Evolutionary conservation across 345 rosid genomes (phyloP), one percentile per base, ranked within the genome.

Genomic region (Murraya koenigii): DNA sequence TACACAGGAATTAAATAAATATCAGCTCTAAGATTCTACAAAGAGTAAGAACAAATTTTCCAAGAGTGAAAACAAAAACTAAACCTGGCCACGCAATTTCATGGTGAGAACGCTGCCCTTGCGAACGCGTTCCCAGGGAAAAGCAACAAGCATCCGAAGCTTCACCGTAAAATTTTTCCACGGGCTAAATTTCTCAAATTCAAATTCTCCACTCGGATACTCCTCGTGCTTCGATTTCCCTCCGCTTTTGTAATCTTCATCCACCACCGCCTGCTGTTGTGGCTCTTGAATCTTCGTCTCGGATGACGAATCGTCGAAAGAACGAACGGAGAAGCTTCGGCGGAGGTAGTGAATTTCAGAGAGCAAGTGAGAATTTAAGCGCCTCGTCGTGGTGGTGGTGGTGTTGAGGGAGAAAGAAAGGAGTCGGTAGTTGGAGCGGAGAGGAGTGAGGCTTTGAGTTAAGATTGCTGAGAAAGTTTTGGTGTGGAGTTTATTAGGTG

Each of bases 81-180:
- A 72, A 82, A 95, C 99, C 98, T 95, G 96, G 89, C 99, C 99
- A 6, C 99, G 97, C 80, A 95, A 75, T 82, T 87, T 93, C 93
- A 95, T 84, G 15, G 88, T 88, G 71, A 93, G 84, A 74, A 95
- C 97, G 33, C 93, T 92, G 81, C 96, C 96, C 72, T 92, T 91
- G 5, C 92, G 90, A 76, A 95, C 90, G 55, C 99, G 93, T 69
- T 90, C 87, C 99, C 99, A 93, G 32, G 98, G 98, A 69, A 79
- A 89, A 20, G 99, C 97, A 73, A 93, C 6, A 2, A 95, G 86
- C 98, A 93, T 92, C 76, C 85, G 84, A 26, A 92, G 69, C 87
- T 89, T 90, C 67, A 93, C 93, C 28, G 89, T 79, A 10, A 93
- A 84, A 70, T 81, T 85, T 87, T 83, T 88, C 97, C 92, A 91